Conservation (phyloP, 2,329 filamentous ascomycete genomes). For the Achaetomium macrosporum region DNA sequence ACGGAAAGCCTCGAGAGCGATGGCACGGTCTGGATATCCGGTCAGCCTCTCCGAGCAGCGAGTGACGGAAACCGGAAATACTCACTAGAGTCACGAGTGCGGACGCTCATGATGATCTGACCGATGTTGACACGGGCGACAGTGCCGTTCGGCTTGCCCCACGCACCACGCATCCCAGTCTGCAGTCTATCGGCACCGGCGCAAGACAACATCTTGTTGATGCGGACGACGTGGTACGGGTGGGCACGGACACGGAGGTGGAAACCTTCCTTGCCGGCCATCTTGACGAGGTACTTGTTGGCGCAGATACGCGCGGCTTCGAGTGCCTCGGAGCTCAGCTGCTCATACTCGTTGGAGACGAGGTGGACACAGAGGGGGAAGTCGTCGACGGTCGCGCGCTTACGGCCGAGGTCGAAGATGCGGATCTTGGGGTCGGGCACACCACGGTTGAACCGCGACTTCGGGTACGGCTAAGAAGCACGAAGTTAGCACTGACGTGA, state of each 20-base stretch:
- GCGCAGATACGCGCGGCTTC: constrained; percentile 99
- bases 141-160: constrained; percentile 98
- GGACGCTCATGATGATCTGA: constrained; percentile 96
- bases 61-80: constrained; percentile 23
- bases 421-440: constrained; percentile 78
- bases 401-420: constrained; percentile 98
- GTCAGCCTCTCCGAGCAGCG: constrained; percentile 25
- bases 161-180: constrained; percentile 99
- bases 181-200: constrained; percentile 99
- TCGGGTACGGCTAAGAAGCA: constrained; percentile 78
- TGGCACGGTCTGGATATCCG: constrained; percentile 63
- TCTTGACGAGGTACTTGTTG: constrained; percentile 92
- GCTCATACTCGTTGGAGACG: constrained; percentile 99
- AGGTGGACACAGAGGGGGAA: constrained; percentile 99
- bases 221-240: constrained; percentile 99
- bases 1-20: constrained; percentile 96
- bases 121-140: constrained; percentile 99
- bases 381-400: constrained; percentile 98
- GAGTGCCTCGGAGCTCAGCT: constrained; percentile 98
- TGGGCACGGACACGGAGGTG: constrained; percentile 79
- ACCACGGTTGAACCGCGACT: constrained; percentile 99
- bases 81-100: constrained; percentile 88
- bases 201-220: constrained; percentile 99
- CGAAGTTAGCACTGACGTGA: constrained; percentile 48
- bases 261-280: constrained; percentile 66